Base-by-base conservation (phyloP, 2,329 filamentous ascomycete genomes). In the Kalmusia sp. region DNA sequence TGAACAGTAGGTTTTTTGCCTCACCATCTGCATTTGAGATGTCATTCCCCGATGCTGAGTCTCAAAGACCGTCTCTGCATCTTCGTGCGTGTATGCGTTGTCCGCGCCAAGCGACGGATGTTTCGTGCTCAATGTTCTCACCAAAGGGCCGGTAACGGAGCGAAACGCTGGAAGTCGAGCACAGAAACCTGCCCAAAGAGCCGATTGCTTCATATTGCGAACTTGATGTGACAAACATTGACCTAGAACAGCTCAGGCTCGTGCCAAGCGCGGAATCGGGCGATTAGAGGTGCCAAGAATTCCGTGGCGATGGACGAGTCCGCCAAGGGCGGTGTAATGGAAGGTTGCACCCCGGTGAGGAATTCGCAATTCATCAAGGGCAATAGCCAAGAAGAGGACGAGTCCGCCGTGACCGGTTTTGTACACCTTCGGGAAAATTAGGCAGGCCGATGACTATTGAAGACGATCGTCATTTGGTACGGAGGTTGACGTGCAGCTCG, bases 211-310 rank as follows among this genome's bases (percentile, higher is more conserved):
- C 24, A 28, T 28, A 11, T 41, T 41, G 24, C 11, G 8, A n/a
- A 3, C 31, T 15, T 12, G 24, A n/a, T 9, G 25, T 11, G 21
- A n/a, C 4, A 15, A 12, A n/a, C 14, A 12, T 19, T n/a, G n/a
- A 12, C 9, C 4, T 27, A 28, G 24, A 31, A 51, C 31, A 17
- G 24, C 8, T 49, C 17, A 14, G 28, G 41, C 24, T 44, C 39
- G n/a, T 50, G 59, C 59, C 59, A 62, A 62, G 59, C 50, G 57
- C 57, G 59, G 59, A 59, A 48, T 39, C 37, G 22, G 19, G 7
- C 24, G 22, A 33, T 39, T 30, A 25, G 39, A 34, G 14, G 28
- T 14, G 55, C 58, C 58, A 61, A 61, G 58, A 38, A 55, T 61
- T 55, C 58, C 53, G 58, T 51, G 25, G 15, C 38, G 27, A 22